Evolutionary conservation across 768 basidiomycete genomes (phyloP).

Genomic region (Podaxis sp.): DNA sequence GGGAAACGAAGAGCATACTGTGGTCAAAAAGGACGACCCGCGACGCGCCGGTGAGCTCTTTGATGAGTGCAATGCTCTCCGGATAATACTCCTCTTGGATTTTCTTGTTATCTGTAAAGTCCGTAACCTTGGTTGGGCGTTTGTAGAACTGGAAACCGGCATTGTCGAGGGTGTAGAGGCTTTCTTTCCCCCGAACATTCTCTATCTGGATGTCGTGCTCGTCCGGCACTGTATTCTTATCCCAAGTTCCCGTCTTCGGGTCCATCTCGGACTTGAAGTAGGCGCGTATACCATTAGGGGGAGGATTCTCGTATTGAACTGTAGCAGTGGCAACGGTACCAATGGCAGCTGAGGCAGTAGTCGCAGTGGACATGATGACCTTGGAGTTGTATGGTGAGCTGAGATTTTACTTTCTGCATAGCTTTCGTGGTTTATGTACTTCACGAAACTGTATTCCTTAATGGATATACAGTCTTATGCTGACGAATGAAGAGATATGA

Average conservation of each 20-base stretch:
- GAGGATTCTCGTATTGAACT: background rate
- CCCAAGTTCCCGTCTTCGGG: slow-evolving; percentile 20
- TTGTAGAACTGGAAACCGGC: slow-evolving; percentile 48
- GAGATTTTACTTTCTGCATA: background rate
- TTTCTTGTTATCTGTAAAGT: slow-evolving; percentile 39
- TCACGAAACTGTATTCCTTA: too few relatives aligned
- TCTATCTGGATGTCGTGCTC: slow-evolving; percentile 40
- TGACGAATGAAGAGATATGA: too few relatives aligned
- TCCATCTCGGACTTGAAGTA: slow-evolving; percentile 25
- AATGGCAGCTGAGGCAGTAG: background rate
- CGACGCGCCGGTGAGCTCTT: slow-evolving; percentile 56
- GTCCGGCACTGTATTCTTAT: slow-evolving; percentile 21
- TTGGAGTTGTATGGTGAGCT: background rate
- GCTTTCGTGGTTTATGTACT: too few relatives aligned
- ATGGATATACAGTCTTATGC: too few relatives aligned
- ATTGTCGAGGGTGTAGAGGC: slow-evolving; percentile 41
- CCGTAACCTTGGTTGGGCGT: slow-evolving; percentile 38
- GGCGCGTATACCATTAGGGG: slow-evolving; percentile 27
- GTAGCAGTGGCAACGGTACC: background rate
- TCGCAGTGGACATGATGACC: background rate
- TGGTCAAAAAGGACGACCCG: slow-evolving; percentile 63
- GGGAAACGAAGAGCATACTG: slow-evolving; percentile 36
- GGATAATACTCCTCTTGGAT: slow-evolving; percentile 55
- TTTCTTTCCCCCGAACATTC: slow-evolving; percentile 53
- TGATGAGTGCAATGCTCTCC: slow-evolving; percentile 55